Conservation (phyloP, 2,329 filamentous ascomycete species). For the Akanthomyces uredinophilus region DNA sequence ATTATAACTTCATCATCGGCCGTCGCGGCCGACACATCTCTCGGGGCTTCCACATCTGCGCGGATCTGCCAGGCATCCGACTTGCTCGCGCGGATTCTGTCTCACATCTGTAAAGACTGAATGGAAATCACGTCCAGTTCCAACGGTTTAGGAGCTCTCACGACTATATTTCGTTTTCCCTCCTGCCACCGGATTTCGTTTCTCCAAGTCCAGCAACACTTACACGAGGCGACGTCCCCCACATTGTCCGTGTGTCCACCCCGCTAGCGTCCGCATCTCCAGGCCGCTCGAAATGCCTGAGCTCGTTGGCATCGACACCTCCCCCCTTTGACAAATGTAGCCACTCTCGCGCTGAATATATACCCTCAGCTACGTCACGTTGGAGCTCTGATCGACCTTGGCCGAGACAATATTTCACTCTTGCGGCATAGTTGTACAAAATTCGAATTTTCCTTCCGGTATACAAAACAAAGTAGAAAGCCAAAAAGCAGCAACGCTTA, state of each 20-base stretch:
- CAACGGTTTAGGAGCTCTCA: too few relatives aligned
- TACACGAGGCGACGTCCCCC: too few relatives aligned
- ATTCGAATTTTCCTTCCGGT: neutral
- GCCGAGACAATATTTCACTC: neutral
- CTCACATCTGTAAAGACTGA: too few relatives aligned
- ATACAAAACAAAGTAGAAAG: constrained; percentile 8
- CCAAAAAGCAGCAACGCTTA: constrained; percentile 3
- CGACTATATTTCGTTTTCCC: too few relatives aligned
- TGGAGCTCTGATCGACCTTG: neutral
- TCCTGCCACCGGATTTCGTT: too few relatives aligned
- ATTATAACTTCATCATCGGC: neutral
- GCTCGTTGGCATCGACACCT: neutral
- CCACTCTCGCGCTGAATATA: neutral
- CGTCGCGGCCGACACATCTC: neutral
- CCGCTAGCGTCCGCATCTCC: too few relatives aligned
- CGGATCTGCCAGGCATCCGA: neutral
- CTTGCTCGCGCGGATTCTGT: neutral
- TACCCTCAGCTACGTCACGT: neutral
- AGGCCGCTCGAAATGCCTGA: too few relatives aligned
- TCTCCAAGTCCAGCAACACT: too few relatives aligned
- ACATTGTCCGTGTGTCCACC: too few relatives aligned
- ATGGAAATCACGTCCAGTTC: too few relatives aligned
- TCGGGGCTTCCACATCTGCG: neutral
- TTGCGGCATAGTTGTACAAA: neutral
- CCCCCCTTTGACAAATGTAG: neutral